Base-by-base conservation (phyloP, 768 basidiomycete species). In the Mycena metata region DNA sequence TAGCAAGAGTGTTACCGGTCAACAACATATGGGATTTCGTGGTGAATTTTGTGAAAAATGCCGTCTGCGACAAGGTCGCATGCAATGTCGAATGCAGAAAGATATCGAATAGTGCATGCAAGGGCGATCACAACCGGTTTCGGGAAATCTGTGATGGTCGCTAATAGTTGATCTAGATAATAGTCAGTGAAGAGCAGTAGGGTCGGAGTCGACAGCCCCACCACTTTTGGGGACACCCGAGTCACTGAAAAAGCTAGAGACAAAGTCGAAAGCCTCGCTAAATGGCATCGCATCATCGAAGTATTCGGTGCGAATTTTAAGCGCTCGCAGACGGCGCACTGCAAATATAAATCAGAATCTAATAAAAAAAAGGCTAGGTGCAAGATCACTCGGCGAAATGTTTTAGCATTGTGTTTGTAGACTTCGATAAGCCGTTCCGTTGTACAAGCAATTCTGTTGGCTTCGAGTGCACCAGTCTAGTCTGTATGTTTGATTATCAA, bases 11-110 rank as follows among this genome's bases (percentile, higher is more conserved):
- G 76, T 95, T 98, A 26, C 90, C 91, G 54, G 91, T 92, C 51
- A 99, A 84, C 23, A 95, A 83, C 96, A 99, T 96, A 70, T 95
- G 91, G 0, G 89, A 86, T 61, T 87, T 85, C 24, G 90, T 88
- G 5, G 93, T 83, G 75, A 99, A 99, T 74, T 82, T 88, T 21
- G 82, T 84, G 80, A 98, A 97, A 76, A 94, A 94, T 24, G 85
- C 85, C 3, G 92, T 90, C 70, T 93, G 91, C 8, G 90, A 74
- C 68, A 98, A 88, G 19, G 91, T 90, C 68, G 94, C 90, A 17
- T n/a, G 93, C 92, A 35, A 98, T 86, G 39, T 84, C 87, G 80
- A 96, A 98, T 0, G 83, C 83, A 46, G 85, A 84, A 1, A 96
- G 87, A 75, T 96, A 88, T 52, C 87, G 79, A 66, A 95, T 86